Percentiles rank a stretch among this genome's conserved stretches.
Conservation (phyloP, 495 filamentous ascomycete genomes). For the Aspergillus olivimuriae region DNA sequence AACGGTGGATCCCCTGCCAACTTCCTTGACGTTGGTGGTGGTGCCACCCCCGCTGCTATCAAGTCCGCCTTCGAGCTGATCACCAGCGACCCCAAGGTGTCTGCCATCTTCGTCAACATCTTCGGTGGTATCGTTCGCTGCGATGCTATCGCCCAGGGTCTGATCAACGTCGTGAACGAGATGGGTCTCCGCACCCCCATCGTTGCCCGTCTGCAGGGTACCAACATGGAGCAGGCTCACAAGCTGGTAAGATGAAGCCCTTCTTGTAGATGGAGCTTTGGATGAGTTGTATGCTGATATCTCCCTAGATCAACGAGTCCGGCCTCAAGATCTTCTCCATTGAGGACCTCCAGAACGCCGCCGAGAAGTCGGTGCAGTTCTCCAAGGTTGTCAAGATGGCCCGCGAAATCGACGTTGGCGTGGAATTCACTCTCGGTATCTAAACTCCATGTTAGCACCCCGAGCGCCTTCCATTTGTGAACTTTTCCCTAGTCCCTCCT, state of each 20-base stretch:
- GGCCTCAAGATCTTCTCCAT: constrained; percentile 99
- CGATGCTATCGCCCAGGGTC: constrained; percentile 93
- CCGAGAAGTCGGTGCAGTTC: constrained; percentile 97
- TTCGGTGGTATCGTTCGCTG: constrained; percentile 98
- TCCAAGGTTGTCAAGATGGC: constrained; percentile 99
- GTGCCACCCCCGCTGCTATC: constrained; percentile 93
- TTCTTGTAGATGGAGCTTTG: not conserved
- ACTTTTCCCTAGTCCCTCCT: constrained; percentile 8
- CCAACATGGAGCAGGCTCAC: constrained; percentile 95
- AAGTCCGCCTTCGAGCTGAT: constrained; percentile 97
- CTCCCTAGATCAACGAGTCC: constrained; percentile 76
- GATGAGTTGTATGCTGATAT: constrained; percentile 5
- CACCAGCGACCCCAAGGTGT: constrained; percentile 96
- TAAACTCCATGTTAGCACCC: constrained; percentile 35
- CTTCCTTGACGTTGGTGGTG: constrained; percentile 97
- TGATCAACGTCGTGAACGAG: constrained; percentile 87
- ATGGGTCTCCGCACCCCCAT: constrained; percentile 96
- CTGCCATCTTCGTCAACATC: constrained; percentile 99
- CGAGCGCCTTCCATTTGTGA: constrained; percentile 3
- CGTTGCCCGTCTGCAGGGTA: constrained; percentile 92
- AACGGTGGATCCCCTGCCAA: constrained; percentile 95
- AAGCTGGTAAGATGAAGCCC: constrained; percentile 52
- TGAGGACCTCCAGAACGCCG: constrained; percentile 93
- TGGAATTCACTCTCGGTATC: constrained; percentile 95
- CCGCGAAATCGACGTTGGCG: constrained; percentile 94